Evolutionary conservation across 192 early-diverging fungal species (phyloP), one percentile per base, ranked within the genome.

Genomic region (Coemansia guatemalensis): DNA sequence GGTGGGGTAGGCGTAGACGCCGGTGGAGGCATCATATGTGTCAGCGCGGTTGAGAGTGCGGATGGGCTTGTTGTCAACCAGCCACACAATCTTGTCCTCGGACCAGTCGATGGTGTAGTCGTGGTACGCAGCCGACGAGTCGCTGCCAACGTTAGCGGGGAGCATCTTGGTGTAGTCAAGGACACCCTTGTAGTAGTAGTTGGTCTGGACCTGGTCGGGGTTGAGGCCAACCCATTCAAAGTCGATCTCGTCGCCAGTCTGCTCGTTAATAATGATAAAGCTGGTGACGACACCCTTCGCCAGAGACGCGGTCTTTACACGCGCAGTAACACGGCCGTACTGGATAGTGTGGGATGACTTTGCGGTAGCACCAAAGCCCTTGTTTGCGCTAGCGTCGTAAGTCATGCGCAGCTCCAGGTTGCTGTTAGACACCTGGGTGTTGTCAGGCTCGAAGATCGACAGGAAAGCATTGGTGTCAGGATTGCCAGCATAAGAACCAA

Each of bases 241-340:
- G 69, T 90, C 88, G 27, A 90, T 83, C 62, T 90, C 88, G 60
- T 90, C 87, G 39, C 84, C 84, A 24, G 56, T 82, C 64, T 70
- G 59, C 50, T 77, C 75, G 63, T 68, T 75, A 48, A 68, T 64
- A 48, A 77, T 67, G 29, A 88, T 85, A 41, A 87, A 86, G 22
- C 81, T 76, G 12, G 84, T 80, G 8, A 89, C 85, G 9, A 89
- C 85, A 21, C 86, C 86, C 0, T 67, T 68, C 1, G 82, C 81
- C 0, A 63, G 64, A 9, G 82, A 81, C 7, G 74, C 87, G 0
- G 85, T 74, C 74, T 84, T 85, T 32, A 87, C 75, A 17, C 84
- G 82, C 0, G 86, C 86, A 7, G 83, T 84, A 2, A 86, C 80
- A 23, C 64, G 76, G 26, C 88, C 88, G 56, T 86, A 87, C 67